Percentiles rank a stretch among this genome's conserved stretches.
phyloP scores from a whole-genome alignment of 176 grass and related monocot species.

The Dactylis glomerata region DNA sequence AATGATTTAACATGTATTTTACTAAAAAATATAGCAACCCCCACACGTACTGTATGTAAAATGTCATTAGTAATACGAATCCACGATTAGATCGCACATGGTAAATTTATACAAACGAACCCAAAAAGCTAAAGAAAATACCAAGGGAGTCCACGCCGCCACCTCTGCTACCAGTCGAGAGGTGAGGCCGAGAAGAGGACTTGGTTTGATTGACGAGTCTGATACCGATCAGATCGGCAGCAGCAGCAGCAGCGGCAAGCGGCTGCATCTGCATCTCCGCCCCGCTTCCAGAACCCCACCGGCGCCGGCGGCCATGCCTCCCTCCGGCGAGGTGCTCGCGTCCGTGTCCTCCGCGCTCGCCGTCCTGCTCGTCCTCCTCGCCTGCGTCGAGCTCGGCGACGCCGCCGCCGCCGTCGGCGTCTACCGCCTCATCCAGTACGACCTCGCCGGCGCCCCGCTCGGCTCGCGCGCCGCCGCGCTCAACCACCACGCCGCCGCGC shows the following conservation, averaged over 20 bases:
- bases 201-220: conserved; percentile 7
- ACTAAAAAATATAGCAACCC: too few relatives aligned
- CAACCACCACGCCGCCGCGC: conserved; percentile 67
- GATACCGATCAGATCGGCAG: conserved; percentile 18
- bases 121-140: background rate
- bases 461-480: conserved; percentile 64
- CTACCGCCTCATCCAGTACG: conserved; percentile 96
- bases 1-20: too few relatives aligned
- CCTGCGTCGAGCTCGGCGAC: conserved; percentile 85
- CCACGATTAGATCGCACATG: background rate
- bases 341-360: conserved; percentile 59
- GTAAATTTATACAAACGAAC: background rate
- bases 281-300: background rate
- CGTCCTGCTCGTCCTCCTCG: conserved; percentile 68
- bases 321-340: conserved; percentile 45
- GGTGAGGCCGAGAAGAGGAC: background rate
- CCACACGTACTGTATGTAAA: too few relatives aligned
- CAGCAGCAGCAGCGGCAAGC: background rate
- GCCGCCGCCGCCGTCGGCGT: conserved; percentile 85
- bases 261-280: conserved; percentile 41
- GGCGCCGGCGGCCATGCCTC: conserved; percentile 9
- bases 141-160: background rate
- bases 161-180: background rate
- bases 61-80: background rate
- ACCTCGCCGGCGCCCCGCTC: conserved; percentile 66